Conservation (phyloP, 148 eudicot species). For the Vaccinium vitisidaea region DNA sequence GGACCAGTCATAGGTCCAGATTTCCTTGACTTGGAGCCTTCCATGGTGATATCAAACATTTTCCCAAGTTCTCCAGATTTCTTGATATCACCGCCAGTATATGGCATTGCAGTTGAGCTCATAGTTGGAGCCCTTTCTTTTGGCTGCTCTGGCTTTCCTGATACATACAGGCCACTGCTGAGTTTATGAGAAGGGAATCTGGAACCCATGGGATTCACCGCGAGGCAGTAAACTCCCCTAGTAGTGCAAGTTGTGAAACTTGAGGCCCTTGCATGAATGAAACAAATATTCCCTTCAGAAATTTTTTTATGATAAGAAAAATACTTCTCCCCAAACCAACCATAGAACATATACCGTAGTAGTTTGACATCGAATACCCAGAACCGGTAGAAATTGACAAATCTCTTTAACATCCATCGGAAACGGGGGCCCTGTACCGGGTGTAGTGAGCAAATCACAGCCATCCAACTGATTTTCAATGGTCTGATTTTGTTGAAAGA, state of each 20-base stretch:
- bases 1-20: constrained; percentile 78
- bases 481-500: too few species aligned
- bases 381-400: not conserved
- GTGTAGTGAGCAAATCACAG: too few species aligned
- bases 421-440: too few species aligned
- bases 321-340: not conserved
- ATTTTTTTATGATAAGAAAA: not conserved
- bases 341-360: not conserved
- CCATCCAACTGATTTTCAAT: too few species aligned
- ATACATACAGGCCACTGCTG: constrained; percentile 91
- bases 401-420: not conserved
- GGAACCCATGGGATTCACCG: constrained; percentile 64
- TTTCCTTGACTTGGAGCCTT: constrained; percentile 76
- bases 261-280: not conserved
- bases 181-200: constrained; percentile 89
- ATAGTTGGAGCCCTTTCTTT: constrained; percentile 91
- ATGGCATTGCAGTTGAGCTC: constrained; percentile 91
- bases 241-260: not conserved
- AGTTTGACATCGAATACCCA: not conserved
- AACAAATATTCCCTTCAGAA: not conserved
- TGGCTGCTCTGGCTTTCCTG: constrained; percentile 90
- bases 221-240: not conserved
- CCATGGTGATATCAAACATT: constrained; percentile 81
- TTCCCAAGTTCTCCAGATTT: constrained; percentile 96
- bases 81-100: constrained; percentile 92